Base-by-base conservation (phyloP, 257 asterid species). In the Schizonepeta tenuifolia region DNA sequence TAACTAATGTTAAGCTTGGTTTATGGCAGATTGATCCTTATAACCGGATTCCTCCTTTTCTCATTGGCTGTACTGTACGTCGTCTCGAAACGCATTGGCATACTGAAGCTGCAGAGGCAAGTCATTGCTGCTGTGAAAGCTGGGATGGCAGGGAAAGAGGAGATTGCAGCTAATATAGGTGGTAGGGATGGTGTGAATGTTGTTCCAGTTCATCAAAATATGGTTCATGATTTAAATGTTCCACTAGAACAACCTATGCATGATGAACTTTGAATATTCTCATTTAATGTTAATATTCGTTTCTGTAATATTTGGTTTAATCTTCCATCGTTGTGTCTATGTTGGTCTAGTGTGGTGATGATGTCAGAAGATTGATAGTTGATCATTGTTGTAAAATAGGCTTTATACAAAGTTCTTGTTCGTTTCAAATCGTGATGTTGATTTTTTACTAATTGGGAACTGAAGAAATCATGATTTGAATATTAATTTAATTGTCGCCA, bases 61-160 rank as follows among this genome's bases (percentile, higher is more conserved):
- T 83, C 98, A 3, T 81, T 90, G 87, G 98, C 92, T 24, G 99
- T 90, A 44, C 90, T 94, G 15, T 94, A 87, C 31, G 99, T 94
- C 26, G 98, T 91, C 17, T 91, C 99, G 1, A 94, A 94, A 86
- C 96, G 98, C 58, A 68, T 94, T 7, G 99, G 99, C 41, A 20
- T 91, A 38, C 93, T 94, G 69, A 91, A 80, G 86, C 81, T 94
- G 86, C 97, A 94, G 79, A 88, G 95, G 55, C 83, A 81, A 81
- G 81, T 94, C 9, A 65, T 91, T 54, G 85, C 84, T 67, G 93
- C 93, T 35, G 89, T 86, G 50, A 89, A 82, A 82, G 76, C 93
- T 58, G 99, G 98, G 75, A 86, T 81, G 88, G 85, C 84, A 1
- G 84, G 89, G 46, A 84, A 73, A 55, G 82, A 82, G 55, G 89